Evolutionary conservation across 108 stramenopile species (phyloP).

Genomic region (Cyclostephanos tholiformis): DNA sequence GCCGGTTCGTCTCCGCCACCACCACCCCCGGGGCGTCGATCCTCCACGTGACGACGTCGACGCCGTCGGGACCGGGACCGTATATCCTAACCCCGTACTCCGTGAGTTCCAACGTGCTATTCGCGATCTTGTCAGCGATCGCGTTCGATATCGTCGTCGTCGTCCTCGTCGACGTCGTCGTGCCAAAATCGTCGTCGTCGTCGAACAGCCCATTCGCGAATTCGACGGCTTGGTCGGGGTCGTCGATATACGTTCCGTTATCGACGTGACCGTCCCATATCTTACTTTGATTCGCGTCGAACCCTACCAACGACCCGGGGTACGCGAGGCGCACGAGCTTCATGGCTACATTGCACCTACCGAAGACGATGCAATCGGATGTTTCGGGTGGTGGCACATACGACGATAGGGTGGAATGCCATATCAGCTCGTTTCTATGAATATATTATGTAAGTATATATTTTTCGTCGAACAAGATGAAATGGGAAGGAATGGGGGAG

Average conservation of each 20-base stretch:
- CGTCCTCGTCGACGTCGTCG: no score
- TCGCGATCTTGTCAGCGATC: not conserved
- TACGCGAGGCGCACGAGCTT: constrained; percentile 8
- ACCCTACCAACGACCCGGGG: constrained; percentile 20
- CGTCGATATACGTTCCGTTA: constrained; percentile 11
- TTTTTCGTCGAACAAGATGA: no score
- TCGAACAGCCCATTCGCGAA: no score
- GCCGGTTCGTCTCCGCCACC: not conserved
- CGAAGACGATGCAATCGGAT: constrained; percentile 17
- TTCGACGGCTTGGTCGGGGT: no score
- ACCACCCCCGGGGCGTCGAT: constrained; percentile 1
- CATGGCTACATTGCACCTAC: not conserved
- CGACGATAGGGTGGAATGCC: not conserved
- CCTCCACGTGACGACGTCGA: constrained; percentile 26
- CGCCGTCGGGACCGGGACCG: not conserved
- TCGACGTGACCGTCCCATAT: constrained; percentile 33
- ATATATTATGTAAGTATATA: not conserved
- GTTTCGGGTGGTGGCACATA: not conserved
- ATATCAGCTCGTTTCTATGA: constrained; percentile 5
- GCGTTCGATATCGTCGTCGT: not conserved
- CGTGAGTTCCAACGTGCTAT: constrained; percentile 15
- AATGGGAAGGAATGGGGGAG: not conserved
- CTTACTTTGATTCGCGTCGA: constrained; percentile 14
- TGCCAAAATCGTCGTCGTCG: not conserved
- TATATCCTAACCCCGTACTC: constrained; percentile 28